A percentile compares a stretch with the other conserved stretches of the same genome.
Conservation (phyloP, 176 grass and related monocot species). For the Paspalum notatum region DNA sequence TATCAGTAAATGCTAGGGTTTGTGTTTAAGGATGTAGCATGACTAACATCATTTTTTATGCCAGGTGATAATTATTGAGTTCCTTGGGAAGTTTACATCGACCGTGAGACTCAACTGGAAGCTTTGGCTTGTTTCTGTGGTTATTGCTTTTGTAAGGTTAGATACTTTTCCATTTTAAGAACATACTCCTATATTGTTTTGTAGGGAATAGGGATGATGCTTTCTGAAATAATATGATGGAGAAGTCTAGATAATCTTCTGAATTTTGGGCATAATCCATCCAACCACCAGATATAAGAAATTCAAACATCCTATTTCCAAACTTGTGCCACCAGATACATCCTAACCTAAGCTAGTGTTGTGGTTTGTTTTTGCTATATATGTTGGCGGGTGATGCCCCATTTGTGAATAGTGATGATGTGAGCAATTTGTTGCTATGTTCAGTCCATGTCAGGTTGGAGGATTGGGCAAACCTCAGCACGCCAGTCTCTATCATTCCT, state of each 20-base stretch:
- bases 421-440: neutral
- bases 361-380: neutral
- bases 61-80: constrained; percentile 87
- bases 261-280: constrained; percentile 14
- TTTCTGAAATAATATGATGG: constrained; percentile 16
- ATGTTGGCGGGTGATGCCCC: neutral
- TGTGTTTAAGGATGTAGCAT: constrained; percentile 26
- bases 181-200: neutral
- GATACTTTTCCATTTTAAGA: constrained; percentile 30
- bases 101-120: constrained; percentile 85
- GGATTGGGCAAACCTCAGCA: neutral
- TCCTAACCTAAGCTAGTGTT: neutral
- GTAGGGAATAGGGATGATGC: constrained; percentile 13
- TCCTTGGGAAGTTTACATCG: constrained; percentile 92
- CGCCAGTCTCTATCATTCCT: neutral
- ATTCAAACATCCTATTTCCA: neutral
- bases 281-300: neutral
- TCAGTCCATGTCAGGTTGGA: neutral
- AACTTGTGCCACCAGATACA: neutral
- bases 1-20: constrained; percentile 26
- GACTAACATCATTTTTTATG: constrained; percentile 26
- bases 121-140: constrained; percentile 84
- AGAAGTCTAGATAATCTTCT: neutral
- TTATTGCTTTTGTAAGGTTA: constrained; percentile 82
- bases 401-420: neutral